Evolutionary conservation across 768 basidiomycete species (phyloP).

Genomic region (Imleria badia): DNA sequence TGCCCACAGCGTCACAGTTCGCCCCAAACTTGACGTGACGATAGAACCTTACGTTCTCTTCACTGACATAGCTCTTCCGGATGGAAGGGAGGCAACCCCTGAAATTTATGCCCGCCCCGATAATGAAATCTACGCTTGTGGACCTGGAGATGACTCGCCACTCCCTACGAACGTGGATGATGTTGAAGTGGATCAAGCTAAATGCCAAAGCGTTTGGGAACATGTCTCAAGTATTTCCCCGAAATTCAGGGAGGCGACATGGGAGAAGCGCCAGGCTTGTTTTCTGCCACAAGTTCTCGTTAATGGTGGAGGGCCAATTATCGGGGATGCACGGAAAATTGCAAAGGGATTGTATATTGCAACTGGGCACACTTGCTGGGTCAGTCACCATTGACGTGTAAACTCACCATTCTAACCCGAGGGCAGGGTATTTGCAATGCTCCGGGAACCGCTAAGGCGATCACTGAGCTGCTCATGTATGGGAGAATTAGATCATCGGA

Average conservation of each 20-base stretch:
- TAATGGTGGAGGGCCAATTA: slow-evolving; percentile 59
- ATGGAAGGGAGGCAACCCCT: slow-evolving; percentile 41
- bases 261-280: slow-evolving; percentile 68
- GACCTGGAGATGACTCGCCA: slow-evolving; percentile 69
- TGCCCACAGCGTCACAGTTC: slow-evolving; percentile 72
- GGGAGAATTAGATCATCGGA: slow-evolving; percentile 60
- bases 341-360: slow-evolving; percentile 69
- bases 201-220: slow-evolving; percentile 54
- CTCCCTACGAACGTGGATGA: slow-evolving; percentile 72
- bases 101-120: slow-evolving; percentile 75
- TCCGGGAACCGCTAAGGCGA: slow-evolving; percentile 75
- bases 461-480: slow-evolving; percentile 71
- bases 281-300: slow-evolving; percentile 64
- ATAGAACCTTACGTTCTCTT: slow-evolving; percentile 82
- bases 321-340: slow-evolving; percentile 58
- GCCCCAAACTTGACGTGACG: slow-evolving; percentile 39
- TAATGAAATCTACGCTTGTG: slow-evolving; percentile 75
- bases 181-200: slow-evolving; percentile 55
- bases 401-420: slow-evolving; percentile 3
- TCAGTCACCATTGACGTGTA: slow-evolving; percentile 34
- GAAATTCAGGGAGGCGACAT: slow-evolving; percentile 52
- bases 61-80: slow-evolving; percentile 61
- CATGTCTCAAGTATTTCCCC: slow-evolving; percentile 62
- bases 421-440: slow-evolving; percentile 75
- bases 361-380: slow-evolving; percentile 81